A percentile compares a stretch with the other conserved stretches of the same genome.
These are phyloP conservation scores for Trypanosoma cruzi DNA, from an alignment of 208 protist genomes.

Conservation along the genomic window DNA sequence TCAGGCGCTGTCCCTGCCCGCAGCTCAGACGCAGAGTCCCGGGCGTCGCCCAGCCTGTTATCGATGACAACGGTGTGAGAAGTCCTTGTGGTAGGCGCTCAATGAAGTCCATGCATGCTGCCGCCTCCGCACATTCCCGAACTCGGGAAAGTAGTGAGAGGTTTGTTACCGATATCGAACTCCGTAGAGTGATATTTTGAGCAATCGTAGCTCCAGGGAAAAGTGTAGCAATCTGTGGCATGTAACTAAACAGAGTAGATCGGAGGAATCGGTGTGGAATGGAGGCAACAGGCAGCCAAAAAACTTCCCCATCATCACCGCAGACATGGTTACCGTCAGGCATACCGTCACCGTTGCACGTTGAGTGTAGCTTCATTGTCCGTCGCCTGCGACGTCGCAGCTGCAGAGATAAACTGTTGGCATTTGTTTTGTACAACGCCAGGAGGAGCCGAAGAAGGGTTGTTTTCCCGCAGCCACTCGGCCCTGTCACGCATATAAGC, in stretches of 20 bases:
- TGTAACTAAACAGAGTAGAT: slow-evolving; percentile 59
- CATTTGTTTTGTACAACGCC: slow-evolving; percentile 50
- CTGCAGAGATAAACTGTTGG: slow-evolving; percentile 1
- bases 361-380: not conserved
- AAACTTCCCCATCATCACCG: not conserved
- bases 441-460: slow-evolving; percentile 75
- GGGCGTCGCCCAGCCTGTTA: slow-evolving; percentile 25
- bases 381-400: not conserved
- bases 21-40: slow-evolving; percentile 62
- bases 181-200: slow-evolving; percentile 78
- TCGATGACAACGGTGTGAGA: slow-evolving; percentile 49
- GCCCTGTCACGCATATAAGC: slow-evolving; percentile 61
- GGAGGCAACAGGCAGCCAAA: slow-evolving; percentile 32
- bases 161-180: slow-evolving; percentile 51
- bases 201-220: slow-evolving; percentile 75
- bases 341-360: not conserved
- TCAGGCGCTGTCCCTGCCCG: slow-evolving; percentile 74
- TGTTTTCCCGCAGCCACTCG: slow-evolving; percentile 77
- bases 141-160: slow-evolving; percentile 38
- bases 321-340: not conserved
- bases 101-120: slow-evolving; percentile 58
- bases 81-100: slow-evolving; percentile 59
- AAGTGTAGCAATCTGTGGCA: slow-evolving; percentile 69
- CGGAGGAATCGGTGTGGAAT: slow-evolving; percentile 51
- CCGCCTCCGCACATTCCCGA: slow-evolving; percentile 40